These are phyloP conservation scores for Elasticomyces elasticus DNA, from an alignment of 495 filamentous ascomycete species.

Conservation along the genomic window DNA sequence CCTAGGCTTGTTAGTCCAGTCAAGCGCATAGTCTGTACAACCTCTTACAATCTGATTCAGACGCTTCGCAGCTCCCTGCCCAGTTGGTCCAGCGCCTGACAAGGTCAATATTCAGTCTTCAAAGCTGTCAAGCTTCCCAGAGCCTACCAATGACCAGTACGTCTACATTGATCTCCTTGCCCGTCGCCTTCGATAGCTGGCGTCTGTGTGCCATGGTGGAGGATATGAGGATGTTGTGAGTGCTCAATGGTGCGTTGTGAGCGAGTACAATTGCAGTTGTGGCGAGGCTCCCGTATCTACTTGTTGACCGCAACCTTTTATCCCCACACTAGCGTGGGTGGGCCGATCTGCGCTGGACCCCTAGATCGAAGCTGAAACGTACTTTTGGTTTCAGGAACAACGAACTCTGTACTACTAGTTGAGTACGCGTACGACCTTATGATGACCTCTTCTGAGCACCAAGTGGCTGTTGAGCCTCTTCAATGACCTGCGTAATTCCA, in stretches of 20 bases:
- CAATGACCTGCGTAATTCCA: no score
- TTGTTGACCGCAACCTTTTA: no score
- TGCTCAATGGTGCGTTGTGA: not conserved
- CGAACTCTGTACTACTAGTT: no score
- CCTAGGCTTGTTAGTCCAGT: constrained; percentile 37
- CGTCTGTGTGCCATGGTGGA: constrained; percentile 15
- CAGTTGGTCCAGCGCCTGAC: constrained; percentile 76
- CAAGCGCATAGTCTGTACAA: not conserved
- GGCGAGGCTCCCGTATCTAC: no score
- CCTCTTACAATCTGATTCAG: constrained; percentile 78
- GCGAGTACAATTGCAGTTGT: not conserved
- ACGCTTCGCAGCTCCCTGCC: constrained; percentile 92
- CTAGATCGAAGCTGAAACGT: no score
- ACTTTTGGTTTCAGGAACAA: no score
- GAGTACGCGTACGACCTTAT: no score
- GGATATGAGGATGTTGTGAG: not conserved
- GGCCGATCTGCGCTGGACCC: no score
- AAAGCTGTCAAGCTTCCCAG: not conserved
- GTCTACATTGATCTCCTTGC: constrained; percentile 60
- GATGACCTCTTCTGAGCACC: no score
- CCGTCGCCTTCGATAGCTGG: constrained; percentile 18
- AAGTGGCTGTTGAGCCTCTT: no score
- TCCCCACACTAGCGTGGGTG: no score
- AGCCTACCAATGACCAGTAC: constrained; percentile 74
- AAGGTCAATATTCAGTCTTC: not conserved